Base-by-base conservation (phyloP, 2,329 filamentous ascomycete genomes). In the Colletotrichum endophyticum region DNA sequence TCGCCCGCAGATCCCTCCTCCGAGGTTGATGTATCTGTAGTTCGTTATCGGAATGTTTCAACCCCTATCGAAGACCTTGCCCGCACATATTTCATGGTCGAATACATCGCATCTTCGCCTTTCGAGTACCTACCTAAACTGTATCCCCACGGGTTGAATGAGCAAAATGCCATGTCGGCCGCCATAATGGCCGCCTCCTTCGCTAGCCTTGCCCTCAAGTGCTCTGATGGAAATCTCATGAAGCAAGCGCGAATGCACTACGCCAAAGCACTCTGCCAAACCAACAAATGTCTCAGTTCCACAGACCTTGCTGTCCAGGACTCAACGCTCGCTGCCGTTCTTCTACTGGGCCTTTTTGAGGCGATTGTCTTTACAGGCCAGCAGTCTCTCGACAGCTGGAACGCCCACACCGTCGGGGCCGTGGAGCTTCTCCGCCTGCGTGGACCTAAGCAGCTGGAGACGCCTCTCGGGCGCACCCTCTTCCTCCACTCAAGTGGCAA, bases 321-420 rank as follows among this genome's bases (percentile, higher is more conserved):
- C 56, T 69, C 76, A 8, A 82, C 81, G 1, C 78, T 82, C 4
- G 81, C 78, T 11, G 78, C 80, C 6, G 81, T 82, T n/a, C 73
- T 82, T 11, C 73, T 82, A 3, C 72, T 82, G n/a, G 81, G 79
- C 12, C 73, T 81, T 12, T 82, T 82, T 49, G 81, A 82, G 39
- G 80, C 80, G n/a, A 78, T 80, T 30, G 77, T 81, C 6, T 82
- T 82, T 32, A 73, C 68, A 16, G 80, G 77, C 3, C 72, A 74
- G n/a, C 74, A 77, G 39, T 79, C 80, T 8, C 78, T 80, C 2
- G 78, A 80, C 8, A 80, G 77, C 66, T 82, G 81, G 81, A 80
- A 79, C 6, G 78, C 79, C 8, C 81, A 82, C 25, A 80, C 79
- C 4, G 49, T 79, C 15, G 81, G 81, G 8, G 75, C 81, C 39